These are phyloP conservation scores for Scenedesmus sp. DNA, from an alignment of 163 green algal genomes.

Conservation along the genomic window DNA sequence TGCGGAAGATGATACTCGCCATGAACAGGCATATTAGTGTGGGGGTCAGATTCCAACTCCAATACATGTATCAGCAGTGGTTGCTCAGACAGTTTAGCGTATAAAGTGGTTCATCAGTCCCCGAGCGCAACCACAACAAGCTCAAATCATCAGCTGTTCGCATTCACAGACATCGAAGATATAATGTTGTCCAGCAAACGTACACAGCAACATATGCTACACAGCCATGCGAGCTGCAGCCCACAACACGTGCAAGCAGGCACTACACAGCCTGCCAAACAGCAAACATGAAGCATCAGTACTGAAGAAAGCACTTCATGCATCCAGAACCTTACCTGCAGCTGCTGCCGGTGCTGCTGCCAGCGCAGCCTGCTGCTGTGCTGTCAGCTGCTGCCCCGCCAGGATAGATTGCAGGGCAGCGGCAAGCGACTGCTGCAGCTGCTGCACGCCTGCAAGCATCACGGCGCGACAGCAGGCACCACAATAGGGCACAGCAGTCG, in stretches of 20 bases:
- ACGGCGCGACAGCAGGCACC: not conserved
- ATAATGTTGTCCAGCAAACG: too few species aligned
- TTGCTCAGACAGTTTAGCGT: constrained; percentile 33
- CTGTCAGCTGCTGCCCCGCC: constrained; percentile 13
- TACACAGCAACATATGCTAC: too few species aligned
- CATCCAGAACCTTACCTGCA: not conserved
- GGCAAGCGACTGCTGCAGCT: constrained; percentile 9
- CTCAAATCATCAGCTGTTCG: too few species aligned
- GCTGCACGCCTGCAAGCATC: constrained; percentile 9
- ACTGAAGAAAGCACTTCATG: not conserved
- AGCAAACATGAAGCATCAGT: not conserved
- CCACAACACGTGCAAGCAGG: too few species aligned
- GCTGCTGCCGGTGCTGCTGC: not conserved
- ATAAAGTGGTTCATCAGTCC: not conserved
- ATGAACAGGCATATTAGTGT: not conserved
- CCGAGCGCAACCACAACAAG: not conserved
- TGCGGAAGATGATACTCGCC: too few species aligned
- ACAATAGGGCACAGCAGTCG: not conserved
- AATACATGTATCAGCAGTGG: constrained; percentile 1
- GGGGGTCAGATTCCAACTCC: constrained; percentile 38
- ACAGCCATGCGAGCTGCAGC: too few species aligned
- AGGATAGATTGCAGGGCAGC: constrained; percentile 24
- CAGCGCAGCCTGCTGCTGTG: constrained; percentile 22
- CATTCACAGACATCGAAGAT: too few species aligned
- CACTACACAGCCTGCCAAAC: not conserved